Percentiles rank a stretch among this genome's conserved stretches.
Evolutionary conservation across 495 filamentous ascomycete species (phyloP).

Genomic region (Gamarada debralockiae): DNA sequence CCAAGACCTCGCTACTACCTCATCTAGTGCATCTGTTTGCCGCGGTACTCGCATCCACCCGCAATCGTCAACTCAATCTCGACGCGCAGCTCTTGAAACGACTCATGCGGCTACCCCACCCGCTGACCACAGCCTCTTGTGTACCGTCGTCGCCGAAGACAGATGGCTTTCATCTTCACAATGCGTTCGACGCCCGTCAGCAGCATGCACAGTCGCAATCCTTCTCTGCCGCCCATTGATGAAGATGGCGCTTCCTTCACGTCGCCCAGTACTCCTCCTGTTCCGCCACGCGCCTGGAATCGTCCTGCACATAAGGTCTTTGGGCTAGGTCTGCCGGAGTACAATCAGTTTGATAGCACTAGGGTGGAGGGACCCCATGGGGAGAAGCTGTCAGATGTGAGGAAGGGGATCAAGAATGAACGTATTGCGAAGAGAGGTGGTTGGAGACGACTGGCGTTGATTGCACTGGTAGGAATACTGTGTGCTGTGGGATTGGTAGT

Average conservation of each 20-base stretch:
- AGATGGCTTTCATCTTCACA: slow-evolving; percentile 22
- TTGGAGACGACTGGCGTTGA: slow-evolving; percentile 34
- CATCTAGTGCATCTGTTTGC: too few species aligned
- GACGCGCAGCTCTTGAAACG: too few species aligned
- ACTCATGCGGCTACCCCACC: too few species aligned
- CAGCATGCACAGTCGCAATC: slow-evolving; percentile 11
- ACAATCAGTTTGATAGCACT: slow-evolving; percentile 1
- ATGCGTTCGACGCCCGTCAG: slow-evolving; percentile 12
- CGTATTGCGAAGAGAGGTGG: slow-evolving; percentile 31
- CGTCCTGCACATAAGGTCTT: slow-evolving; percentile 8
- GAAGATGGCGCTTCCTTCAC: slow-evolving; percentile 14
- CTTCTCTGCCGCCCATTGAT: slow-evolving; percentile 15
- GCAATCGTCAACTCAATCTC: too few species aligned
- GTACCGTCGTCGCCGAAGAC: too few species aligned
- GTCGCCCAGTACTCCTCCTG: slow-evolving; percentile 4
- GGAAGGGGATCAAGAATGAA: slow-evolving; percentile 13
- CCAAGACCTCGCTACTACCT: too few species aligned
- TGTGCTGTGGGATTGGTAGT: slow-evolving; percentile 37
- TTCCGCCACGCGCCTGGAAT: slow-evolving; percentile 14
- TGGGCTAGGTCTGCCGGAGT: slow-evolving; percentile 11
- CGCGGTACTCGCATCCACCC: too few species aligned
- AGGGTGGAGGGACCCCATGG: slow-evolving; percentile 4
- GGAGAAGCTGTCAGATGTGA: slow-evolving; percentile 16
- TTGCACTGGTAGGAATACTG: slow-evolving; percentile 27
- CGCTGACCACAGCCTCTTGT: too few species aligned